Evolutionary conservation across 345 rosid genomes (phyloP), one percentile per base, ranked within the genome.

Genomic region (Brassica rapa): DNA sequence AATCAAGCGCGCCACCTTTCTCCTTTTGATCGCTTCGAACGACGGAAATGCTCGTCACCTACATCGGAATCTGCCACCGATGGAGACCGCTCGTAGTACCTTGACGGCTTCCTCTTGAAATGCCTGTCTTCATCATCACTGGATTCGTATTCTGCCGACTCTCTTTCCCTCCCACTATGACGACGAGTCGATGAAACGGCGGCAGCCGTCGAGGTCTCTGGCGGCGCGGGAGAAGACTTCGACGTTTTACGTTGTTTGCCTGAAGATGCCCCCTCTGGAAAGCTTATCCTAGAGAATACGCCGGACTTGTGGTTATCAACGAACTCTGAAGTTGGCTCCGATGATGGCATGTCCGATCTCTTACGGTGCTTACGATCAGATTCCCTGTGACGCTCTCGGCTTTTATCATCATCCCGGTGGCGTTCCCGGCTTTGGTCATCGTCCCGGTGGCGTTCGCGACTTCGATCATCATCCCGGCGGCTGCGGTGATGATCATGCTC

Each of bases 61-160:
- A n/a, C 53, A 37, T 75, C 82, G 0, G 85, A 32, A 61, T 37
- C 46, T 11, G 66, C 33, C 14, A 61, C 63, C 0, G 82, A 86
- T 0, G 94, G 88, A 6, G 97, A 89, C 0, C 89, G 84, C 77
- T 92, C 90, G 19, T 60, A 8, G 64, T 89, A 88, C 87, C 97
- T 89, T 0, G 89, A 88, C 3, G 93, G 89, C 88, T 87, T 94
- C 85, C 99, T 88, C 88, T 94, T 92, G 75, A 92, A 94, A 83
- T 94, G 98, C 80, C 93, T 85, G 55, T 92, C 98, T 46, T 92
- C 98, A 10, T 79, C 82, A 51, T 89, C 97, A 39, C 97, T 92
- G 0, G 97, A 91, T 71, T 88, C 98, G 1, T 90, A 76, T 15
- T 89, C 91, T 71, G 49, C 85, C 41, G 55, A 30, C 82, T 80